Conservation (phyloP, 495 filamentous ascomycete species). For the Pseudoneurospora amorphoporcata region DNA sequence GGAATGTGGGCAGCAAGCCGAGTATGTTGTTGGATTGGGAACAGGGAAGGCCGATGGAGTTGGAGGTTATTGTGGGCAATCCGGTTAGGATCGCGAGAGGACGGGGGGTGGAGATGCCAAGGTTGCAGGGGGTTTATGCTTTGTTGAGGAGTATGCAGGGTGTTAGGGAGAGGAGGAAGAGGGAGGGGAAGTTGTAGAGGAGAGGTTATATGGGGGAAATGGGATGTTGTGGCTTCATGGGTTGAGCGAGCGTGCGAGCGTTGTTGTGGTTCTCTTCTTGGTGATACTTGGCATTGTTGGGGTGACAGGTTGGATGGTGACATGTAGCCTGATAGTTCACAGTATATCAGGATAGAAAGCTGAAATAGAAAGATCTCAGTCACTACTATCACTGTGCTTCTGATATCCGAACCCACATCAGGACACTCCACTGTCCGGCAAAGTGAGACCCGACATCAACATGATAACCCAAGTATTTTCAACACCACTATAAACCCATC, state of each 20-base stretch:
- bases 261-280: background rate
- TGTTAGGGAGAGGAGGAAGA: conserved; percentile 26
- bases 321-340: background rate
- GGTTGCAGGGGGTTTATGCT: conserved; percentile 44
- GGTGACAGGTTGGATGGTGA: background rate
- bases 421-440: too few species aligned
- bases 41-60: conserved; percentile 42
- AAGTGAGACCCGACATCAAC: too few species aligned
- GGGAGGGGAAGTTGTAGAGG: conserved; percentile 23
- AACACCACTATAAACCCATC: background rate
- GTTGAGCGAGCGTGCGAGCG: background rate
- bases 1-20: conserved; percentile 46
- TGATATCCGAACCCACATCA: background rate
- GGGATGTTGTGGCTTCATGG: background rate
- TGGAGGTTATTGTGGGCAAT: conserved; percentile 54
- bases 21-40: conserved; percentile 54
- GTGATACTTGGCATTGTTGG: background rate
- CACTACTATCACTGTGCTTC: background rate
- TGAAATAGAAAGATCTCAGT: background rate
- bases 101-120: conserved; percentile 41
- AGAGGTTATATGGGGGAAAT: background rate
- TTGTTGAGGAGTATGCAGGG: conserved; percentile 36
- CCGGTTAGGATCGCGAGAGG: conserved; percentile 43
- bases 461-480: background rate
- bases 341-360: background rate